phyloP scores from a whole-genome alignment of 768 basidiomycete genomes.

The Mycena olivaceomarginata region DNA sequence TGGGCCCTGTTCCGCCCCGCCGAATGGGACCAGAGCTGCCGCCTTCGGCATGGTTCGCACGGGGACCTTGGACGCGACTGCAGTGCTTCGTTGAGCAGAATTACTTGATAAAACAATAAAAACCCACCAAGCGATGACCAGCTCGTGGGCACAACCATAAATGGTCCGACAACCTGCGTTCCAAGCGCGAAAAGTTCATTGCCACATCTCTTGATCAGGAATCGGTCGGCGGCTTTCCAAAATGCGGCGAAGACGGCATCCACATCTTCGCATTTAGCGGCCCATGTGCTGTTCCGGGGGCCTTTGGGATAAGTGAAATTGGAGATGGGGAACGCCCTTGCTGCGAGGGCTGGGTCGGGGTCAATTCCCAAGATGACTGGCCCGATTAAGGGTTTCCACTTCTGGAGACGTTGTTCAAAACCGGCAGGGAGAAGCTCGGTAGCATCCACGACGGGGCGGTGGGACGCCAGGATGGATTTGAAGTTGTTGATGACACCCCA shows the following conservation, averaged over 20 bases:
- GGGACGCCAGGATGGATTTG: constrained; percentile 26
- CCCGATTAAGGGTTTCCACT: not conserved
- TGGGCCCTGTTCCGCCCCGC: constrained; percentile 17
- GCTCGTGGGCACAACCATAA: not conserved
- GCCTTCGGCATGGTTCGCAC: not conserved
- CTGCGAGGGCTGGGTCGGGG: not conserved
- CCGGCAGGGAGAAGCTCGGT: not conserved
- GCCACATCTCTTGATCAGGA: constrained; percentile 1
- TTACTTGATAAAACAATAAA: not conserved
- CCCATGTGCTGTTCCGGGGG: constrained; percentile 10
- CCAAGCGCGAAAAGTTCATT: constrained; percentile 16
- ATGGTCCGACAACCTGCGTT: not conserved
- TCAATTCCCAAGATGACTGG: not conserved
- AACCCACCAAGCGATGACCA: constrained; percentile 18
- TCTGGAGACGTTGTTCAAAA: constrained; percentile 11
- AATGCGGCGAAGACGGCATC: constrained; percentile 15
- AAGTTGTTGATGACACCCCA: constrained; percentile 29
- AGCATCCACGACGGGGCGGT: constrained; percentile 21
- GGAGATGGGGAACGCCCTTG: constrained; percentile 13
- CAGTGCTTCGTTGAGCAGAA: not conserved
- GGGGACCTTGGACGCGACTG: not conserved
- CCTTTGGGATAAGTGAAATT: constrained; percentile 29
- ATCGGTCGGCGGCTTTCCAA: constrained; percentile 26
- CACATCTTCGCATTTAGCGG: constrained; percentile 1
- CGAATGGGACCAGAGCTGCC: constrained; percentile 12